phyloP scores from a whole-genome alignment of 1,284 basidiomycete species.

The Ganoderma sinense region DNA sequence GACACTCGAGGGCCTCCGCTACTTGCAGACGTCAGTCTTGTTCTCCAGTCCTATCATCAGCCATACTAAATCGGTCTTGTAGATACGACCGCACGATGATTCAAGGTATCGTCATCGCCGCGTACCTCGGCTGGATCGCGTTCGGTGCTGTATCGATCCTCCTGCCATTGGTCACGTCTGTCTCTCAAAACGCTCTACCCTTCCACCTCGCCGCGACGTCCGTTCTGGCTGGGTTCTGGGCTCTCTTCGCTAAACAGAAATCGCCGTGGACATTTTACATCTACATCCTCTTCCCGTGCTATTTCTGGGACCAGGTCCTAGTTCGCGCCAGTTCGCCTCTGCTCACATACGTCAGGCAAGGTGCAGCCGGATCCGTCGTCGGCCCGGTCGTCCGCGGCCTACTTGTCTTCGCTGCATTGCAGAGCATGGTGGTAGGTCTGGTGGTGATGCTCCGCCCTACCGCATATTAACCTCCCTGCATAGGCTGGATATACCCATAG shows the following conservation, averaged over 20 bases:
- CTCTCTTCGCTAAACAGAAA: slow-evolving; percentile 66
- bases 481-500: slow-evolving; percentile 77
- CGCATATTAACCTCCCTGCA: background rate
- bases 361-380: slow-evolving; percentile 13
- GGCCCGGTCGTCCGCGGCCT: slow-evolving; percentile 35
- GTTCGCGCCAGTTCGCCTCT: slow-evolving; percentile 37
- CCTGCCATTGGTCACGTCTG: slow-evolving; percentile 23
- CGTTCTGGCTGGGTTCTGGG: slow-evolving; percentile 50
- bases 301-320: slow-evolving; percentile 70
- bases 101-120: slow-evolving; percentile 70
- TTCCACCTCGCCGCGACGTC: slow-evolving; percentile 39
- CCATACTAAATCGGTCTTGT: background rate
- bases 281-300: slow-evolving; percentile 79
- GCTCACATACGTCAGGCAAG: slow-evolving; percentile 17
- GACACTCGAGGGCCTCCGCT: slow-evolving; percentile 74
- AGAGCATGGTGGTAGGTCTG: slow-evolving; percentile 75
- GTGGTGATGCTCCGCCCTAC: background rate
- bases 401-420: slow-evolving; percentile 54
- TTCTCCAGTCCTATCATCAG: background rate
- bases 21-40: slow-evolving; percentile 75
- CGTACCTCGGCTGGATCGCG: slow-evolving; percentile 84
- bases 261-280: slow-evolving; percentile 81
- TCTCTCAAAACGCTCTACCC: slow-evolving; percentile 2
- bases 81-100: slow-evolving; percentile 83
- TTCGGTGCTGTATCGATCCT: slow-evolving; percentile 67